These are phyloP conservation scores for Candida labiduridarum DNA, from an alignment of 1,139 yeast species.

Conservation along the genomic window DNA sequence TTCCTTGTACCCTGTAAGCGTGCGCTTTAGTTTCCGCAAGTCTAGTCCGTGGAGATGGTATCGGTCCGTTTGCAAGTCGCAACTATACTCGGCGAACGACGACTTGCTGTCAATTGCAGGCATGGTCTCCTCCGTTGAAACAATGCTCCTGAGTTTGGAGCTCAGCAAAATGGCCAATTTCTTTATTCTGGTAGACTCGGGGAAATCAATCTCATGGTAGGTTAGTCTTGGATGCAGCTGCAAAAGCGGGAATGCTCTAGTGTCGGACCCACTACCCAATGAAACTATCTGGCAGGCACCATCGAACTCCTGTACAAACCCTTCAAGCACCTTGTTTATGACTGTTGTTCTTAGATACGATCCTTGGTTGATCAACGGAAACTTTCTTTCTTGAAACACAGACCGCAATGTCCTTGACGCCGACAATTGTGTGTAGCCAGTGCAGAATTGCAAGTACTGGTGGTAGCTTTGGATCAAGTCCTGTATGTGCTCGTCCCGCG, in stretches of 20 bases:
- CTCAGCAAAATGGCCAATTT: conserved; percentile 50
- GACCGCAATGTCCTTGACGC: conserved; percentile 44
- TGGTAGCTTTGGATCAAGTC: conserved; percentile 45
- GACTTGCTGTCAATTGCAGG: conserved; percentile 21
- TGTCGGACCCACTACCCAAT: conserved; percentile 96
- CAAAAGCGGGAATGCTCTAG: conserved; percentile 64
- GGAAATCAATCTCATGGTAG: conserved; percentile 79
- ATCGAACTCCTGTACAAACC: conserved; percentile 43
- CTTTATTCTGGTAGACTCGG: conserved; percentile 62
- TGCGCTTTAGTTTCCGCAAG: conserved; percentile 38
- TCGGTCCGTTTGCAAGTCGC: conserved; percentile 41
- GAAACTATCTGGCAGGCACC: conserved; percentile 65
- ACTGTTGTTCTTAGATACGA: conserved; percentile 75
- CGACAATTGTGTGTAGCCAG: conserved; percentile 43
- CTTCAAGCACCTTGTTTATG: conserved; percentile 56
- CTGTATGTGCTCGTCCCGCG: conserved; percentile 49
- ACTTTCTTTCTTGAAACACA: conserved; percentile 49
- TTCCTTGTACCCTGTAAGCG: conserved; percentile 27
- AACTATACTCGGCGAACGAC: conserved; percentile 24
- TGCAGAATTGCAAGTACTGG: conserved; percentile 36
- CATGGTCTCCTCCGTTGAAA: conserved; percentile 18
- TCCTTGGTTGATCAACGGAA: conserved; percentile 83
- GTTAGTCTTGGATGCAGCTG: conserved; percentile 24
- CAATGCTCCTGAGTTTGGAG: conserved; percentile 21
- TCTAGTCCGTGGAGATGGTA: conserved; percentile 63